Evolutionary conservation across 2,329 filamentous ascomycete genomes (phyloP).

Genomic region (Botrytis tulipae): DNA sequence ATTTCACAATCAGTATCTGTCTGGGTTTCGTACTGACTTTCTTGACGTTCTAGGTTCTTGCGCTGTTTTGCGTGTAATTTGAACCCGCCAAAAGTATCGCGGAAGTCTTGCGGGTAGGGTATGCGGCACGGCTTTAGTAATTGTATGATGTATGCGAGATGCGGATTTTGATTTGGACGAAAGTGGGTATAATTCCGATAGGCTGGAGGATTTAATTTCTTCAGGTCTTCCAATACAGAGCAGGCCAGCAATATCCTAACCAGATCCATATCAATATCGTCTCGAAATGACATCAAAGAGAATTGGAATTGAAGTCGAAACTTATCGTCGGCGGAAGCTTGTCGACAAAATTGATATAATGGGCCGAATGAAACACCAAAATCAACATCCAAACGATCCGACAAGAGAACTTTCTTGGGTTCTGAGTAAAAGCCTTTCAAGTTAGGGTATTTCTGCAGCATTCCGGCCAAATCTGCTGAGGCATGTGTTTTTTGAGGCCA

Average conservation of each 20-base stretch:
- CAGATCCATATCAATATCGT: constrained; percentile 42
- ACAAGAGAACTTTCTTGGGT: constrained; percentile 40
- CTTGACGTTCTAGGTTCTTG: constrained; percentile 30
- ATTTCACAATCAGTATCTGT: constrained; percentile 40
- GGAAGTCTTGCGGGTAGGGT: constrained; percentile 36
- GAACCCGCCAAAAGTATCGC: neutral
- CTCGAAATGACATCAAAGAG: constrained; percentile 45
- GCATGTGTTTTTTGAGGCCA: constrained; percentile 33
- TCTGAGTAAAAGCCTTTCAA: constrained; percentile 43
- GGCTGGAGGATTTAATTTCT: constrained; percentile 40
- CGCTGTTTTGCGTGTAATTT: constrained; percentile 22
- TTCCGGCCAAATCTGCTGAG: constrained; percentile 30
- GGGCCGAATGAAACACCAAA: constrained; percentile 45
- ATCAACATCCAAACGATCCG: constrained; percentile 43
- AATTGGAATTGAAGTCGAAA: constrained; percentile 48
- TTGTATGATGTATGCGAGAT: constrained; percentile 37
- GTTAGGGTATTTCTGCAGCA: constrained; percentile 38
- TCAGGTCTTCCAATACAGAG: constrained; percentile 43
- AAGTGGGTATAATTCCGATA: constrained; percentile 42
- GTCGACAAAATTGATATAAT: constrained; percentile 42
- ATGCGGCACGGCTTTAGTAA: constrained; percentile 39
- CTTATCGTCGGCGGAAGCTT: constrained; percentile 30
- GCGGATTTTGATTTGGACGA: constrained; percentile 38
- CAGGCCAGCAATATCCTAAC: constrained; percentile 48
- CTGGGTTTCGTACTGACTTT: constrained; percentile 36